These are phyloP conservation scores for Plasmodium vinckei DNA, from an alignment of 169 alveolate genomes.

Conservation along the genomic window DNA sequence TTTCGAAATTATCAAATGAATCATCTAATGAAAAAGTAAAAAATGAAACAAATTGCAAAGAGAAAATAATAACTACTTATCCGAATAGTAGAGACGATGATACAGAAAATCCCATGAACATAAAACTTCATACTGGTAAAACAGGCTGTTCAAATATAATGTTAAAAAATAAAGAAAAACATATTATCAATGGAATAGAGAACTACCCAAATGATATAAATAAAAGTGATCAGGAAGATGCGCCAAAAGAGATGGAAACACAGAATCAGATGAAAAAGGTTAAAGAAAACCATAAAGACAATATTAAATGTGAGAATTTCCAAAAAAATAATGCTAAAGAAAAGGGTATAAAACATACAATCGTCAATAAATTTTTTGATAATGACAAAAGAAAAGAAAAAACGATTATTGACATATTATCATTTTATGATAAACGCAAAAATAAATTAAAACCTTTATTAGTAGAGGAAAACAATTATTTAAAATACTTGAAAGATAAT, in stretches of 20 bases:
- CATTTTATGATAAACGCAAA: slow-evolving; percentile 35
- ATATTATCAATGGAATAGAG: neutral
- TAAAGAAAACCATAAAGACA: neutral
- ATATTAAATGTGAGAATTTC: neutral
- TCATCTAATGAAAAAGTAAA: no score
- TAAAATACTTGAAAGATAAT: slow-evolving; percentile 14
- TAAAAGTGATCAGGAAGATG: neutral
- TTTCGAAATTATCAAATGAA: no score
- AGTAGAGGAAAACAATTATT: slow-evolving; percentile 47
- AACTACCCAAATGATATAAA: neutral
- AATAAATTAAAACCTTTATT: slow-evolving; percentile 33
- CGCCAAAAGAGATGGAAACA: neutral
- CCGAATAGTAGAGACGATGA: no score
- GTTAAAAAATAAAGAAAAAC: neutral
- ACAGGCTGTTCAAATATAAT: neutral
- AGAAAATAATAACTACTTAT: no score
- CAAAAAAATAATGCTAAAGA: neutral
- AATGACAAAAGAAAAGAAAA: neutral
- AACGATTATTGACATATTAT: slow-evolving; percentile 5
- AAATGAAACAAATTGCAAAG: no score
- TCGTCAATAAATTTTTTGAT: neutral
- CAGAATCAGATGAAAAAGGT: neutral
- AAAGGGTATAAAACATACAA: neutral
- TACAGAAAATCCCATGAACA: no score
- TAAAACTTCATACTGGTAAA: neutral